Evolutionary conservation across 148 eudicot species (phyloP).

Genomic region (Silene conica): DNA sequence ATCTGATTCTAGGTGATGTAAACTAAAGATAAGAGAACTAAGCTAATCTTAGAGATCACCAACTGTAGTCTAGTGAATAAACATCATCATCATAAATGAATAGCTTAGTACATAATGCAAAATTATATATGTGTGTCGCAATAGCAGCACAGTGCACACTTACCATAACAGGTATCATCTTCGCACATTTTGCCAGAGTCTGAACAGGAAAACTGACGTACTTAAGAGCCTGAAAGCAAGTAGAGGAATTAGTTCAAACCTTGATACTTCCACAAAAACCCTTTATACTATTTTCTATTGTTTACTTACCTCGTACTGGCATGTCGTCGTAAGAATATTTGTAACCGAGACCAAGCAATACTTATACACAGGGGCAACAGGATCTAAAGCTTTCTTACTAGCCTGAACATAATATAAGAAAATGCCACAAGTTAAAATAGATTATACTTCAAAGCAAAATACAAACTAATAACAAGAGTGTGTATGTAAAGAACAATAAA

Average conservation of each 20-base stretch:
- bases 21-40: neutral
- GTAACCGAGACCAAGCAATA: conserved; percentile 78
- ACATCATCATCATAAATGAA: neutral
- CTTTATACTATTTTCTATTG: neutral
- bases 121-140: neutral
- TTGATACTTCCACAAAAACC: neutral
- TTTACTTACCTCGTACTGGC: conserved; percentile 83
- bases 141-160: conserved; percentile 30
- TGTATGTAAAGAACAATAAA: neutral
- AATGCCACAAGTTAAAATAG: conserved; percentile 7
- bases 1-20: neutral
- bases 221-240: conserved; percentile 72
- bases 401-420: conserved; percentile 42
- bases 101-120: neutral
- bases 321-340: conserved; percentile 93
- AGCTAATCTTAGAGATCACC: neutral
- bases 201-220: conserved; percentile 97
- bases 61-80: neutral
- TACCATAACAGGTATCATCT: conserved; percentile 99
- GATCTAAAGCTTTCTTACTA: conserved; percentile 78
- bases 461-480: neutral
- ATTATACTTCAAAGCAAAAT: neutral
- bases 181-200: conserved; percentile 95
- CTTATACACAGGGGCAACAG: conserved; percentile 93
- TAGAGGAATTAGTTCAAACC: neutral